These are phyloP conservation scores for Puccinellia tenuiflora DNA, from an alignment of 176 grass and related monocot genomes.

Conservation along the genomic window DNA sequence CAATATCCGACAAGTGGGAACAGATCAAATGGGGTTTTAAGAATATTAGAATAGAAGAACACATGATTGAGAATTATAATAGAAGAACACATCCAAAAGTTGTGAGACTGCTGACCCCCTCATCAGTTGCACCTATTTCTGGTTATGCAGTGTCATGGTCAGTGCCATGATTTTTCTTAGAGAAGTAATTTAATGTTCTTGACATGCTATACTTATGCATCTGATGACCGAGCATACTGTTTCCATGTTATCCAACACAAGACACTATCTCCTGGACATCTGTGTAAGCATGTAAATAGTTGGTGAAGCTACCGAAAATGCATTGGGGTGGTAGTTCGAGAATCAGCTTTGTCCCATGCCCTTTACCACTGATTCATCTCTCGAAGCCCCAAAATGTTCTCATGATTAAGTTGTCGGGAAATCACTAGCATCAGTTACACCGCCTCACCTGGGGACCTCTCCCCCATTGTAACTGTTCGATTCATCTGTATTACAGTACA, in stretches of 20 bases:
- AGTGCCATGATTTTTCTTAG: constrained; percentile 22
- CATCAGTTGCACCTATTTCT: constrained; percentile 13
- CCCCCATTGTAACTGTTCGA: background rate
- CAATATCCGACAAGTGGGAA: background rate
- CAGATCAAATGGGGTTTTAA: background rate
- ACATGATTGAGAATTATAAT: constrained; percentile 10
- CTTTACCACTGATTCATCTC: background rate
- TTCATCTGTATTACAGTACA: background rate
- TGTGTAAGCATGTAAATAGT: constrained; percentile 4
- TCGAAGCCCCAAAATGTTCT: background rate
- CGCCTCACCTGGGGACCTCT: background rate
- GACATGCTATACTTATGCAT: constrained; percentile 10
- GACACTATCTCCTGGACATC: background rate
- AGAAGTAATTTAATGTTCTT: constrained; percentile 16
- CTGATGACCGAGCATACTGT: background rate
- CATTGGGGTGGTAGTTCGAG: background rate
- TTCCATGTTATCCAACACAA: constrained; percentile 24
- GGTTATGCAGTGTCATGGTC: background rate
- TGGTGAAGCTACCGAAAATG: constrained; percentile 22
- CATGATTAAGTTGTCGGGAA: background rate
- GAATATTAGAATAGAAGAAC: background rate
- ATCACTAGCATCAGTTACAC: background rate
- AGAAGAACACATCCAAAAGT: background rate
- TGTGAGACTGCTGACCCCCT: background rate
- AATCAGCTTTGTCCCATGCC: background rate